Percentiles rank a stretch among this genome's conserved stretches.
Conservation (phyloP, 441 rosid species). For the Capsella rubella region DNA sequence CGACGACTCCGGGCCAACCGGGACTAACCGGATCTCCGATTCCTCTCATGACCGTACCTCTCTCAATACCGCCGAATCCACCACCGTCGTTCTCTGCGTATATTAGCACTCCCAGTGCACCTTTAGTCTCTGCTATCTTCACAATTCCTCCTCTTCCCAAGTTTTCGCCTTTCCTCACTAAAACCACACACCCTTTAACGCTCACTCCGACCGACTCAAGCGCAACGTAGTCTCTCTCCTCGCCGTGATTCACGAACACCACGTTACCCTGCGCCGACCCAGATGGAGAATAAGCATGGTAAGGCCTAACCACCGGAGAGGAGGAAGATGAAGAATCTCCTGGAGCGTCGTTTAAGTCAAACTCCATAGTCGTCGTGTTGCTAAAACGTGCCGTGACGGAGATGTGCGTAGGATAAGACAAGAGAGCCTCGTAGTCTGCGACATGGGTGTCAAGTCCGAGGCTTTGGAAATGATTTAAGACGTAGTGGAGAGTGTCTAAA, state of each 20-base stretch:
- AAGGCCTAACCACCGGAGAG: constrained; percentile 59
- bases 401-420: constrained; percentile 71
- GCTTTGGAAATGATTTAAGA: constrained; percentile 60
- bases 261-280: constrained; percentile 63
- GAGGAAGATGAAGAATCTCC: constrained; percentile 27
- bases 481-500: constrained; percentile 58
- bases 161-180: constrained; percentile 67
- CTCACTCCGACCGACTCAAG: constrained; percentile 62
- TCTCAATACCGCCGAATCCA: constrained; percentile 68
- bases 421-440: constrained; percentile 62
- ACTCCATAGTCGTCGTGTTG: constrained; percentile 52
- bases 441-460: constrained; percentile 62
- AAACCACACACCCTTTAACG: constrained; percentile 71
- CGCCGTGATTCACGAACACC: constrained; percentile 79
- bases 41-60: constrained; percentile 96
- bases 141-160: constrained; percentile 76
- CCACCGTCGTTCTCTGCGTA: constrained; percentile 69
- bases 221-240: constrained; percentile 72
- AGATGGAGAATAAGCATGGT: constrained; percentile 96
- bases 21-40: constrained; percentile 94
- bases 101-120: constrained; percentile 80
- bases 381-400: constrained; percentile 62
- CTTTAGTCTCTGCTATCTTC: constrained; percentile 67
- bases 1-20: constrained; percentile 85
- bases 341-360: constrained; percentile 54